These are phyloP conservation scores for Stagonosporopsis cucurbitacearum DNA, from an alignment of 2,329 filamentous ascomycete genomes.

Conservation along the genomic window DNA sequence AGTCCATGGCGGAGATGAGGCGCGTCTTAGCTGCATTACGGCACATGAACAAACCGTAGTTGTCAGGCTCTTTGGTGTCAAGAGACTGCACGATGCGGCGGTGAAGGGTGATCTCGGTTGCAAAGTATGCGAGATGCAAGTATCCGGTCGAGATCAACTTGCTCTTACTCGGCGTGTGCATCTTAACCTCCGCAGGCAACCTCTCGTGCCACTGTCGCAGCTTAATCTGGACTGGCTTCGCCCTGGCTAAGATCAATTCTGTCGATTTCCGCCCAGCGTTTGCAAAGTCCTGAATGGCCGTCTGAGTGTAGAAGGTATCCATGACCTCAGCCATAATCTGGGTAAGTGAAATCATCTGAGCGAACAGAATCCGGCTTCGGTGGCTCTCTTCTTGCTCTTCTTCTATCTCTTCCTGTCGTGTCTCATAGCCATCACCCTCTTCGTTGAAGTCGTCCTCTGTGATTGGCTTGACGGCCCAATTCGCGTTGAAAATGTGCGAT, in stretches of 20 bases:
- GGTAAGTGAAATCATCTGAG: conserved; percentile 76
- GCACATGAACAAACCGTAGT: conserved; percentile 89
- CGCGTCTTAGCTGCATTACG: conserved; percentile 92
- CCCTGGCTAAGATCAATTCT: conserved; percentile 73
- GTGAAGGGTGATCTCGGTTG: conserved; percentile 91
- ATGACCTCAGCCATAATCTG: conserved; percentile 80
- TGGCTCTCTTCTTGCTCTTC: conserved; percentile 68
- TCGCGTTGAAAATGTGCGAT: conserved; percentile 71
- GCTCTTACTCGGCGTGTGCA: conserved; percentile 62
- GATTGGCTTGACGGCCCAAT: conserved; percentile 80
- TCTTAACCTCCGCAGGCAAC: conserved; percentile 67
- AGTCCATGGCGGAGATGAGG: conserved; percentile 95
- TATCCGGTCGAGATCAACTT: conserved; percentile 62
- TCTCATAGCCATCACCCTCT: conserved; percentile 62
- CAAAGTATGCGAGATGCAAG: conserved; percentile 90
- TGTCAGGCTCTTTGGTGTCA: conserved; percentile 63
- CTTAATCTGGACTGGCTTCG: conserved; percentile 82
- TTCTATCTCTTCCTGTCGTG: conserved; percentile 52
- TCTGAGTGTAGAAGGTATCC: conserved; percentile 81
- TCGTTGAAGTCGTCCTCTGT: conserved; percentile 74
- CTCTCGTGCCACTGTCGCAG: conserved; percentile 82
- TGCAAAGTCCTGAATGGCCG: conserved; percentile 72
- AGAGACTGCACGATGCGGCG: conserved; percentile 88
- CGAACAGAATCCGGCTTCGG: conserved; percentile 73
- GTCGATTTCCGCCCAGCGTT: conserved; percentile 73